A percentile compares a stretch with the other conserved stretches of the same genome.
Evolutionary conservation across 768 basidiomycete genomes (phyloP).

Genomic region (Podaxis sp.): DNA sequence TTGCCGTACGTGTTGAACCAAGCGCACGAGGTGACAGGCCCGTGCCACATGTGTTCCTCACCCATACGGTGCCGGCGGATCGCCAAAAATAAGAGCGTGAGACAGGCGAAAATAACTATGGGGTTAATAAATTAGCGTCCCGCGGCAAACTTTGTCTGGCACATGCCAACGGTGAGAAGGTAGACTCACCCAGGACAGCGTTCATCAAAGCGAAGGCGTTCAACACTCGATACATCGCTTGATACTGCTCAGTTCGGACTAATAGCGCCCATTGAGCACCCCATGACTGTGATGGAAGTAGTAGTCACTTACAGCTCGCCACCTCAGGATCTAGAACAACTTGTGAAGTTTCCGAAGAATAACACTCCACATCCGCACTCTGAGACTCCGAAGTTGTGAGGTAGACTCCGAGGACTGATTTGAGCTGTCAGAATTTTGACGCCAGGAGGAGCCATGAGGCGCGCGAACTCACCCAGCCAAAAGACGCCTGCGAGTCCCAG

Average conservation of each 20-base stretch:
- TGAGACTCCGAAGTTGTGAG: conserved; percentile 74
- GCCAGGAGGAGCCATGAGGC: conserved; percentile 2
- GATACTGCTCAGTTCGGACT: conserved; percentile 87
- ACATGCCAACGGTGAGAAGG: conserved; percentile 1
- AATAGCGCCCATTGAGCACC: conserved; percentile 17
- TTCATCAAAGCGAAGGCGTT: conserved; percentile 82
- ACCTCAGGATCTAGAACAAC: conserved; percentile 54
- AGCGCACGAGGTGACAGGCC: conserved; percentile 67
- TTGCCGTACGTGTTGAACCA: conserved; percentile 64
- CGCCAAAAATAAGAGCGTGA: conserved; percentile 40
- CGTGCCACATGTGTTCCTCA: conserved; percentile 63
- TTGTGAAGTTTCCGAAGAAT: conserved; percentile 49
- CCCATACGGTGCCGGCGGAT: conserved; percentile 42
- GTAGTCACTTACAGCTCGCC: conserved; percentile 59
- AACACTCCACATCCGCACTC: conserved; percentile 82
- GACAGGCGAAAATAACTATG: conserved; percentile 38
- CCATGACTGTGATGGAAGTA: background rate
- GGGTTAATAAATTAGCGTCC: conserved; percentile 12
- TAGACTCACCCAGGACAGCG: conserved; percentile 59
- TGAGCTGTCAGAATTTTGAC: conserved; percentile 19
- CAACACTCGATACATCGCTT: conserved; percentile 85
- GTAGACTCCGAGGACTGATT: conserved; percentile 70
- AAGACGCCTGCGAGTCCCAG: conserved; percentile 71
- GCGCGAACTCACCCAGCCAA: conserved; percentile 65
- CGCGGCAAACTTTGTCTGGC: background rate